These are phyloP conservation scores for Saturnispora besseyi DNA, from an alignment of 805 yeast genomes.

Conservation along the genomic window DNA sequence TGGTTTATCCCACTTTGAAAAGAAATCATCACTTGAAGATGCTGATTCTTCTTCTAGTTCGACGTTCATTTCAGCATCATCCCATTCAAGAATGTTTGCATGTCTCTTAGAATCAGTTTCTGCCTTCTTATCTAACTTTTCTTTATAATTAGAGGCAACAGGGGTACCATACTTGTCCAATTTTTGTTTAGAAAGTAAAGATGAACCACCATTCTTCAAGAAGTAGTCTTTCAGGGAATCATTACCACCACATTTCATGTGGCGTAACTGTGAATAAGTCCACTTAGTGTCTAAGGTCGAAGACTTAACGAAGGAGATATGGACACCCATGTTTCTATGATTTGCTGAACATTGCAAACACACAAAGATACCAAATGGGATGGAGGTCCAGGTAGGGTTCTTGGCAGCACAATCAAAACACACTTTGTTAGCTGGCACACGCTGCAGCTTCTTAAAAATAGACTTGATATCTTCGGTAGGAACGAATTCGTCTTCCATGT, in stretches of 20 bases:
- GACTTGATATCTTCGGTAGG: conserved; percentile 59
- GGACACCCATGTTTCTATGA: conserved; percentile 94
- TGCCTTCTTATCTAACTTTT: conserved; percentile 64
- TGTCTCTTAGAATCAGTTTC: conserved; percentile 54
- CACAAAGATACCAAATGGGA: conserved; percentile 86
- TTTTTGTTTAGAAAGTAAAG: conserved; percentile 57
- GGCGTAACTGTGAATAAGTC: conserved; percentile 82
- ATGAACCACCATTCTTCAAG: conserved; percentile 77
- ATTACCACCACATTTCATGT: conserved; percentile 93
- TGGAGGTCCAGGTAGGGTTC: conserved; percentile 98
- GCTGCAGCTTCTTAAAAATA: conserved; percentile 54
- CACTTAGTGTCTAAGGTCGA: conserved; percentile 81
- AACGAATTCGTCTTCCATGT: conserved; percentile 36
- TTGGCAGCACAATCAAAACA: conserved; percentile 93
- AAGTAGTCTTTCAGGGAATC: conserved; percentile 76
- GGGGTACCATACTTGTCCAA: conserved; percentile 71
- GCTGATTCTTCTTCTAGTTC: conserved; percentile 41
- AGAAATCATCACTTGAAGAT: conserved; percentile 71
- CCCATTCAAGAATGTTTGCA: conserved; percentile 69
- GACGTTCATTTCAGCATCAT: conserved; percentile 31
- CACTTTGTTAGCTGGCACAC: conserved; percentile 61
- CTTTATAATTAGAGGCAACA: conserved; percentile 73
- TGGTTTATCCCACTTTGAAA: conserved; percentile 88
- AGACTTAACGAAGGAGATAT: conserved; percentile 89
- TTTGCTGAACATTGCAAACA: conserved; percentile 94